These are phyloP conservation scores for Lentinula lateritia DNA, from an alignment of 768 basidiomycete species.

Conservation along the genomic window DNA sequence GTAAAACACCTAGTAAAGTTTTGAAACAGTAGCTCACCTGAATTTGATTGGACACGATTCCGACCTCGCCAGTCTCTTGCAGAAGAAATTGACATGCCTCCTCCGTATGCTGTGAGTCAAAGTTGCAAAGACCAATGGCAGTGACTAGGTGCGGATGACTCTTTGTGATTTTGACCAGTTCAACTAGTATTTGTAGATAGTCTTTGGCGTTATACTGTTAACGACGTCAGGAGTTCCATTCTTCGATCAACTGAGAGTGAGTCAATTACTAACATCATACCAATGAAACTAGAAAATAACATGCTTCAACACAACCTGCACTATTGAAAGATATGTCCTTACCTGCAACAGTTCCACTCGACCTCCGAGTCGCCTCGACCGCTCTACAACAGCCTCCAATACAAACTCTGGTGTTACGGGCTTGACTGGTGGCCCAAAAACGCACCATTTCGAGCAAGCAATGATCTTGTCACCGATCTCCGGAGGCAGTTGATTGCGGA, in stretches of 20 bases:
- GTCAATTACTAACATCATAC: slow-evolving; percentile 34
- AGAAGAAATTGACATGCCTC: slow-evolving; percentile 40
- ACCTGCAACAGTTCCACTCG: slow-evolving; percentile 54
- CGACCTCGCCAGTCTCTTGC: slow-evolving; percentile 43
- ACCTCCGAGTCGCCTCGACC: slow-evolving; percentile 38
- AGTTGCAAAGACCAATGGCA: slow-evolving; percentile 54
- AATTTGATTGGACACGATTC: slow-evolving; percentile 56
- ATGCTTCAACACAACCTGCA: not conserved
- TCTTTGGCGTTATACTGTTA: slow-evolving; percentile 11
- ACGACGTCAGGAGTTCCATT: not conserved
- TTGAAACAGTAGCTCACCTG: slow-evolving; percentile 30
- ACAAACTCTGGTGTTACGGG: slow-evolving; percentile 36
- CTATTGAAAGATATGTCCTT: not conserved
- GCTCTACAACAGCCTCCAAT: slow-evolving; percentile 43
- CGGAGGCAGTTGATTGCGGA: slow-evolving; percentile 27
- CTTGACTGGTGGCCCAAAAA: slow-evolving; percentile 35
- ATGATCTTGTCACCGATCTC: slow-evolving; percentile 23
- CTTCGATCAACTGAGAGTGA: not conserved
- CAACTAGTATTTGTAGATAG: slow-evolving; percentile 9
- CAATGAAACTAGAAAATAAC: slow-evolving; percentile 44
- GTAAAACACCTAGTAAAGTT: not conserved
- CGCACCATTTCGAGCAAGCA: slow-evolving; percentile 60
- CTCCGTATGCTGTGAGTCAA: slow-evolving; percentile 46
- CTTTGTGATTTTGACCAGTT: slow-evolving; percentile 11
- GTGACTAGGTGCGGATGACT: slow-evolving; percentile 26